Conservation (phyloP, 768 basidiomycete genomes). For the Amanita inopinata region DNA sequence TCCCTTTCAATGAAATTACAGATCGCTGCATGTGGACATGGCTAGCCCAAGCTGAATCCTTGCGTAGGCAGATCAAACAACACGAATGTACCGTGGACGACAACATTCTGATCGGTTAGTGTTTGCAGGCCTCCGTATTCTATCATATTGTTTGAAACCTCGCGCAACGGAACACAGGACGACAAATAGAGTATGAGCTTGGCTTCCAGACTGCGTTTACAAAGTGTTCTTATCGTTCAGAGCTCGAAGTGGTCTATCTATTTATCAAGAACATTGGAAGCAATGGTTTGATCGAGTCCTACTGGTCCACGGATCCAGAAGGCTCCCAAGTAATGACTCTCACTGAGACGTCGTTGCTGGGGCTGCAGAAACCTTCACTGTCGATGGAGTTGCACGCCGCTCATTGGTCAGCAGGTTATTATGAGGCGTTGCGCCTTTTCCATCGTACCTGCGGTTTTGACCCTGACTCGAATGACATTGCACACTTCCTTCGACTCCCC, state of each 20-base stretch:
- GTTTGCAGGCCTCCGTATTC: no score
- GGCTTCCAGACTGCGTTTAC: background rate
- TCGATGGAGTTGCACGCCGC: conserved; percentile 3
- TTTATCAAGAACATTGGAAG: background rate
- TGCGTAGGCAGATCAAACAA: background rate
- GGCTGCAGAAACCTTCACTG: background rate
- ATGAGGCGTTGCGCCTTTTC: conserved; percentile 2
- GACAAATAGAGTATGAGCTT: background rate
- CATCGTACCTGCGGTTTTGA: background rate
- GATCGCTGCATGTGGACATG: conserved; percentile 3
- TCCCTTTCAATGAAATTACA: background rate
- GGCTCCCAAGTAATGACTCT: background rate
- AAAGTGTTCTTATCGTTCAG: background rate
- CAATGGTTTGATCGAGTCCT: background rate
- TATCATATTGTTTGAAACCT: no score
- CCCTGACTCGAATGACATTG: background rate
- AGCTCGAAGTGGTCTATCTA: background rate
- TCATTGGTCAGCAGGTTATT: conserved; percentile 3
- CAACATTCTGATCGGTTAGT: background rate
- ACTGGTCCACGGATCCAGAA: background rate
- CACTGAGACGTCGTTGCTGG: background rate
- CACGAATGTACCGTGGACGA: background rate
- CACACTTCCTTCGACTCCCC: background rate
- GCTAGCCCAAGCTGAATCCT: conserved; percentile 2
- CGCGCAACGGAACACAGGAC: no score